Evolutionary conservation across 2,329 filamentous ascomycete genomes (phyloP), one percentile per base, ranked within the genome.

Genomic region (Pseudogymnoascus sp.): DNA sequence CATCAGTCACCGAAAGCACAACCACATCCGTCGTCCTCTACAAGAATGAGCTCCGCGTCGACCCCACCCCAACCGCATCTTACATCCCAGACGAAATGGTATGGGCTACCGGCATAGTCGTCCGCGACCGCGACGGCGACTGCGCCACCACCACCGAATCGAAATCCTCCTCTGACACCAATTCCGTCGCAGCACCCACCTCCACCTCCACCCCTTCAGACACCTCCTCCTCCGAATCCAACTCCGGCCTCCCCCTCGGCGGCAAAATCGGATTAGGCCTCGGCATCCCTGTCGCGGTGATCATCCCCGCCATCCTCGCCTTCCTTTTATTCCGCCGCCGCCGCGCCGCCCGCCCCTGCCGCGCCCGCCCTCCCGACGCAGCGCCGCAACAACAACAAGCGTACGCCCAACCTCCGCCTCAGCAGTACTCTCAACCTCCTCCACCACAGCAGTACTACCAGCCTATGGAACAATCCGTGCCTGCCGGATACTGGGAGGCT

Each of bases 301-400:
- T 76, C 11, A 68, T 66, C 1, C 31, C 69, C 4, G 58, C 71
- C 4, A 62, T 67, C 0, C 69, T 66, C 2, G 62, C 68, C 5
- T 71, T 75, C 61, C 62, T 74, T 55, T 71, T 68, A 66, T 71
- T 69, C 63, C 67, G 73, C 16, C 68, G 71, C n/a, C 69, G 65
- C 59, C 65, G 65, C 60, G 7, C 40, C 4, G 3, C 64, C 40
- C 9, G 1, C 64, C 12, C 14, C 43, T 12, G 11, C 25, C n/a
- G 45, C 18, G 40, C 11, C 18, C 2, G 18, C 8, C 18, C 9
- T 31, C 45, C 45, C 45, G 8, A 11, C 7, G 8, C n/a, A 3
- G 25, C 14, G 0, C 14, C 45, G 1, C 45, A 52, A 52, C 25
- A 52, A 31, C 25, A 18, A 52, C 45, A 52, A 11, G 1, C n/a